Evolutionary conservation across 805 yeast genomes (phyloP).

Genomic region (Starmera pachycereana): DNA sequence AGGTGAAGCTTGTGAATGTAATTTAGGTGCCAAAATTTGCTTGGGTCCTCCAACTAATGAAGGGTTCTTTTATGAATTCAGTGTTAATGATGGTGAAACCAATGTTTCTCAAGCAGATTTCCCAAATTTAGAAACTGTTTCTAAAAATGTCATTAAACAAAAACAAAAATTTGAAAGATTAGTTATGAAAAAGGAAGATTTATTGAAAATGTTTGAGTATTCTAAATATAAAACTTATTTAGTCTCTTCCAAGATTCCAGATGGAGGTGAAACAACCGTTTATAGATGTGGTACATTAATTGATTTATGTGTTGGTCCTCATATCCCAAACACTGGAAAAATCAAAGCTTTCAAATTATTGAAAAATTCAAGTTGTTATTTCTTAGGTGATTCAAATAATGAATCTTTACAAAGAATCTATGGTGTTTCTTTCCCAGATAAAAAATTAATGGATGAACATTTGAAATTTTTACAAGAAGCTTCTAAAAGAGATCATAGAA

Average conservation of each 20-base stretch:
- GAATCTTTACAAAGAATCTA: conserved; percentile 96
- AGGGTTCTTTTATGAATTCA: conserved; percentile 96
- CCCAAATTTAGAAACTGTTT: conserved; percentile 71
- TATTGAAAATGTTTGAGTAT: conserved; percentile 87
- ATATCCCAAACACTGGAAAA: conserved; percentile 94
- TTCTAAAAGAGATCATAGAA: conserved; percentile 91
- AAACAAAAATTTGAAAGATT: conserved; percentile 93
- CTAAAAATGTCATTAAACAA: conserved; percentile 85
- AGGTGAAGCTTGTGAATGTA: conserved; percentile 98
- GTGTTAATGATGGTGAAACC: conserved; percentile 66
- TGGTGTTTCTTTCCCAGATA: conserved; percentile 98
- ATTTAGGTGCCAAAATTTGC: conserved; percentile 86
- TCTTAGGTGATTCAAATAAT: conserved; percentile 84
- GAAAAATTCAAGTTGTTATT: conserved; percentile 94
- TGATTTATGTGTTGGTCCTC: conserved; percentile 97
- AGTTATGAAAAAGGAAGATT: conserved; percentile 83
- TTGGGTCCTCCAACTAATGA: conserved; percentile 97
- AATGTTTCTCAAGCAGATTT: conserved; percentile 79
- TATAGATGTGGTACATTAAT: conserved; percentile 97
- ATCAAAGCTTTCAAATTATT: conserved; percentile 89
- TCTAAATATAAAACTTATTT: conserved; percentile 91
- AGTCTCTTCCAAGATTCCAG: conserved; percentile 84
- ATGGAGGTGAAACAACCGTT: conserved; percentile 91
- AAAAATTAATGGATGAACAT: conserved; percentile 91
- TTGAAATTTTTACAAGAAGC: conserved; percentile 93